A percentile compares a stretch with the other conserved stretches of the same genome.
Conservation (phyloP, 257 asterid species). For the Solanum virginianum region DNA sequence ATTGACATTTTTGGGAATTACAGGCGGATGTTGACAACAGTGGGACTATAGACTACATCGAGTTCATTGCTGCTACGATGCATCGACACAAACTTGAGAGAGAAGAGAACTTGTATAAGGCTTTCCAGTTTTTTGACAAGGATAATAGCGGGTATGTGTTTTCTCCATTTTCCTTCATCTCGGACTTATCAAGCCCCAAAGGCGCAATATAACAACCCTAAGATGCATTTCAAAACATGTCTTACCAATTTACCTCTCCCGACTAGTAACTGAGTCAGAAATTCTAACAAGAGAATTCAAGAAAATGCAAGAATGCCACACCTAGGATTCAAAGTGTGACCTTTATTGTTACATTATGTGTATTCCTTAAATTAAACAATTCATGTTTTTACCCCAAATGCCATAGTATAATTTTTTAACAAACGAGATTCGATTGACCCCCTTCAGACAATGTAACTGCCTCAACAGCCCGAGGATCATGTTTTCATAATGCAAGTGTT, state of each 20-base stretch:
- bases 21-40: constrained; percentile 88
- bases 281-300: neutral
- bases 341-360: neutral
- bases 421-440: neutral
- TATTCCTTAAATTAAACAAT: neutral
- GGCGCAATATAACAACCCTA: neutral
- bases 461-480: neutral
- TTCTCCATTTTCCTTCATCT: neutral
- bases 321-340: neutral
- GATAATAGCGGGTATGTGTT: constrained; percentile 57
- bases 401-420: neutral
- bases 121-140: constrained; percentile 70
- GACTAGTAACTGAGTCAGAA: neutral
- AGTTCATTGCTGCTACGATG: constrained; percentile 86
- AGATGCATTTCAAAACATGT: neutral
- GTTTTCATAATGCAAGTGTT: neutral
- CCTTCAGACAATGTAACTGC: neutral
- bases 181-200: neutral
- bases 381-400: neutral
- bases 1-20: neutral
- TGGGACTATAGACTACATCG: constrained; percentile 78
- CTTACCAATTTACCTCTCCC: neutral
- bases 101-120: constrained; percentile 64
- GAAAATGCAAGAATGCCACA: neutral
- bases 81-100: constrained; percentile 78